Base-by-base conservation (phyloP, 2,329 filamentous ascomycete species). In the Blastomyces parvus region DNA sequence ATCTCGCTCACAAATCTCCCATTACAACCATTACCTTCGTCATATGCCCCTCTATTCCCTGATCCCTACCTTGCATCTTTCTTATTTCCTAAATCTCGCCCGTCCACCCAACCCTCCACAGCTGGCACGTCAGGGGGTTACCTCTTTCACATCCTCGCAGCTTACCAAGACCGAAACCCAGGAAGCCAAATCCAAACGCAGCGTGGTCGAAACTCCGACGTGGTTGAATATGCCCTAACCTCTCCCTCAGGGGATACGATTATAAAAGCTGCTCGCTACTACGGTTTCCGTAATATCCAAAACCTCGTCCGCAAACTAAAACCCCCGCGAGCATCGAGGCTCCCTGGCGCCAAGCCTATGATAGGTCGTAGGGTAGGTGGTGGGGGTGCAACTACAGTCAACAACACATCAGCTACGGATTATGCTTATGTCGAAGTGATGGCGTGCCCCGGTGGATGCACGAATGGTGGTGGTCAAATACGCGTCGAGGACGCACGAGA, bases 381-480 rank as follows among this genome's bases (percentile, higher is more conserved):
- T 13, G 42, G 27, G 3, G 8, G 19, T 11, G 62, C 68, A 19
- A 72, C 71, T 48, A 70, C 19, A 33, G 33, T 13, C 9, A 25
- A 22, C n/a, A 61, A 50, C 19, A 14, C 46, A 25, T 61, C 70
- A 5, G 70, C 70, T 17, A 76, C 84, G 7, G 90, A 96, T 44
- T 92, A 92, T 74, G 84, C 88, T n/a, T 97, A 96, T 76, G 89
- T 97, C 36, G 94, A 99, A 77, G 94, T 99, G 64, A 99, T 99
- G 94, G 94, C 94, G 17, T 99, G 94, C 75, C 94, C 94, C 0
- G 94, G 94, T n/a, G 94, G 94, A 2, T 99, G 94, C 78, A 99
- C 94, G 62, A 99, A 99, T 70, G 94, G 94, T 1, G 94, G 94
- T 46, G 94, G 94, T 0, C 94, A 99, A 79, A 87, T 99, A 73